A percentile compares a stretch with the other conserved stretches of the same genome.
phyloP scores from a whole-genome alignment of 129 eudicot genomes.

The Scalesia atractyloides region DNA sequence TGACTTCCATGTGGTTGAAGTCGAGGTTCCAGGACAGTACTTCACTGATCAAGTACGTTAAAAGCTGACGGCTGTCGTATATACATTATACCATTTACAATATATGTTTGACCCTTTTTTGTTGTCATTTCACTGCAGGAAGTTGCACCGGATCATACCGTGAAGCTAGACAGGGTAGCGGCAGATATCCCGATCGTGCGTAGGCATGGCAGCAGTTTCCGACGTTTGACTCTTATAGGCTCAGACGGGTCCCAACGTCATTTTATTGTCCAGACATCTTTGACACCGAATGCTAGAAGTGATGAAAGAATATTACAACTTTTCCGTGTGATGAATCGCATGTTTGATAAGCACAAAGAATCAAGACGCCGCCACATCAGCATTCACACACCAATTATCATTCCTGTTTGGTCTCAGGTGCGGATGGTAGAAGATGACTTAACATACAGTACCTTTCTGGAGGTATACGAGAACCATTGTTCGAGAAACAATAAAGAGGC shows the following conservation, averaged over 20 bases:
- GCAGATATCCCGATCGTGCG: slow-evolving; percentile 96
- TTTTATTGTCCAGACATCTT: slow-evolving; percentile 96
- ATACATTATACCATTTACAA: neutral
- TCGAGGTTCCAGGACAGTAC: slow-evolving; percentile 59
- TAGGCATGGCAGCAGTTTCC: slow-evolving; percentile 98
- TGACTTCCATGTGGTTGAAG: slow-evolving; percentile 97
- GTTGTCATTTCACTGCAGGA: slow-evolving; percentile 47
- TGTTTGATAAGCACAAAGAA: slow-evolving; percentile 99
- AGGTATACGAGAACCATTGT: slow-evolving; percentile 99
- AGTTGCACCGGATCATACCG: slow-evolving; percentile 99
- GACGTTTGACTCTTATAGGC: slow-evolving; percentile 92
- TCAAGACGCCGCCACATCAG: slow-evolving; percentile 92
- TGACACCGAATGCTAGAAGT: slow-evolving; percentile 97
- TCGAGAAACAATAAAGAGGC: slow-evolving; percentile 95
- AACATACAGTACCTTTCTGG: slow-evolving; percentile 95
- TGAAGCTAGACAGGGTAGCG: slow-evolving; percentile 95
- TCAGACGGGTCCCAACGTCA: slow-evolving; percentile 99
- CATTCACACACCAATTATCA: slow-evolving; percentile 96
- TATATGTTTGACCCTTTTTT: neutral
- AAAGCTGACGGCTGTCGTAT: neutral
- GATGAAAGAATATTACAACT: slow-evolving; percentile 97
- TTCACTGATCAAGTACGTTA: slow-evolving; percentile 35
- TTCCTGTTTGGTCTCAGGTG: slow-evolving; percentile 99
- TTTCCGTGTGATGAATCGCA: slow-evolving; percentile 95
- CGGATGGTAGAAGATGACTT: slow-evolving; percentile 99